These are phyloP conservation scores for Pleurostoma richardsiae DNA, from an alignment of 2,329 filamentous ascomycete genomes.

Conservation along the genomic window DNA sequence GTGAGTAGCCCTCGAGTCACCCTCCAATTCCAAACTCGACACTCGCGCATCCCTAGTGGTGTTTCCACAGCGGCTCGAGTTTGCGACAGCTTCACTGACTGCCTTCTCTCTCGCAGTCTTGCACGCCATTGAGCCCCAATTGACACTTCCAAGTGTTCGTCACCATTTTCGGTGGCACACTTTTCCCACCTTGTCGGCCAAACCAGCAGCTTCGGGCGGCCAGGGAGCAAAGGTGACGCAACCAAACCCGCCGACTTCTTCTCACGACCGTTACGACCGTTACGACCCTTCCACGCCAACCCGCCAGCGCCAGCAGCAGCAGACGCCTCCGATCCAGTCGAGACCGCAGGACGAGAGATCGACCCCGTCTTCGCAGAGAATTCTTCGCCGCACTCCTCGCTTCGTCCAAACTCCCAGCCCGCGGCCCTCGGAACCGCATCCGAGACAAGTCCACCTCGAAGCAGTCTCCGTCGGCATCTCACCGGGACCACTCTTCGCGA, in stretches of 20 bases:
- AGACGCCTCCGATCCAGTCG: slow-evolving; percentile 22
- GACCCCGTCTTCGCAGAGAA: slow-evolving; percentile 41
- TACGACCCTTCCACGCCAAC: slow-evolving; percentile 38
- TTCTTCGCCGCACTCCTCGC: slow-evolving; percentile 46
- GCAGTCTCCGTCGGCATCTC: slow-evolving; percentile 43
- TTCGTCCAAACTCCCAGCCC: slow-evolving; percentile 41
- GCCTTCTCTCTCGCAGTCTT: slow-evolving; percentile 3
- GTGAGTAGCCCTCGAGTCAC: slow-evolving; percentile 1
- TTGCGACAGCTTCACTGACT: slow-evolving; percentile 7
- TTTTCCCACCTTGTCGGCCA: slow-evolving; percentile 43
- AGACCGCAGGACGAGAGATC: slow-evolving; percentile 27
- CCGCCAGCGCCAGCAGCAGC: slow-evolving; percentile 32
- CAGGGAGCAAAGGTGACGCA: slow-evolving; percentile 37
- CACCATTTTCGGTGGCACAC: slow-evolving; percentile 34
- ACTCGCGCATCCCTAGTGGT: neutral
- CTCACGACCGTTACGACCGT: slow-evolving; percentile 52
- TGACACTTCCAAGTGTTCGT: slow-evolving; percentile 54
- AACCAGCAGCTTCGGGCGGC: slow-evolving; percentile 25
- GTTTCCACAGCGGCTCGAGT: neutral
- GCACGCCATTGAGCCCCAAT: slow-evolving; percentile 32
- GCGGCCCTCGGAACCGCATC: slow-evolving; percentile 19
- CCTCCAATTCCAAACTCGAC: neutral
- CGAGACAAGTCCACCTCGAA: slow-evolving; percentile 35
- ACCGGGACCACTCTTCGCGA: slow-evolving; percentile 32
- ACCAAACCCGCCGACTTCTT: slow-evolving; percentile 28